These are phyloP conservation scores for Lactifluus hygrophoroides DNA, from an alignment of 768 basidiomycete genomes.

Conservation along the genomic window DNA sequence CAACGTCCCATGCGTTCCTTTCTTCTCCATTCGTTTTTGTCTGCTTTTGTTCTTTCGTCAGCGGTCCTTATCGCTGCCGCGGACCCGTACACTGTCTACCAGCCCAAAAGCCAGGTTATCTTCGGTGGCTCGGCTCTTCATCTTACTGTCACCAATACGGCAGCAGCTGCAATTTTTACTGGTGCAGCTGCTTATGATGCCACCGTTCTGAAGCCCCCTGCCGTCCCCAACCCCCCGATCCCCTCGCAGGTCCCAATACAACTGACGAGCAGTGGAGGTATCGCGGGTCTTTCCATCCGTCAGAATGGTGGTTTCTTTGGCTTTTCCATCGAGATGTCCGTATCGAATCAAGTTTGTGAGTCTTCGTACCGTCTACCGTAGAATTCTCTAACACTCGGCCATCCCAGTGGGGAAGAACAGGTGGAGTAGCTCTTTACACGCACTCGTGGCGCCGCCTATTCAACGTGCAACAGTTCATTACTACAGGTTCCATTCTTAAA, in stretches of 20 bases:
- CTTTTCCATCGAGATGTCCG: constrained; percentile 72
- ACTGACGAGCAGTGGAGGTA: constrained; percentile 25
- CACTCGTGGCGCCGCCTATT: background rate
- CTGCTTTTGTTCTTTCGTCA: background rate
- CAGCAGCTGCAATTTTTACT: constrained; percentile 36
- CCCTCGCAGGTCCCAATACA: constrained; percentile 37
- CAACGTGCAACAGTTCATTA: constrained; percentile 31
- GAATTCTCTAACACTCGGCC: background rate
- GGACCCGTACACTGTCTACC: background rate
- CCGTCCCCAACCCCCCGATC: constrained; percentile 38
- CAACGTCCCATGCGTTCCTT: background rate
- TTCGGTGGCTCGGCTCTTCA: constrained; percentile 11
- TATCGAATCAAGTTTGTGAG: constrained; percentile 58
- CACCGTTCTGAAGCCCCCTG: constrained; percentile 41
- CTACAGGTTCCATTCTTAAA: constrained; percentile 65
- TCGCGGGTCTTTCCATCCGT: constrained; percentile 32
- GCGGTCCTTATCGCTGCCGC: background rate
- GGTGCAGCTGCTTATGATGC: constrained; percentile 45
- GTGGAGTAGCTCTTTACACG: background rate
- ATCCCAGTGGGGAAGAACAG: constrained; percentile 42
- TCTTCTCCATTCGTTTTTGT: background rate
- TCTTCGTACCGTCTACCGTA: constrained; percentile 11
- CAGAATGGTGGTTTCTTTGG: constrained; percentile 54
- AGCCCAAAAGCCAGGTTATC: constrained; percentile 18
- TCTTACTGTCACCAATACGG: constrained; percentile 21